phyloP scores from a whole-genome alignment of 768 basidiomycete genomes.

The Psilocybe tampanensis region DNA sequence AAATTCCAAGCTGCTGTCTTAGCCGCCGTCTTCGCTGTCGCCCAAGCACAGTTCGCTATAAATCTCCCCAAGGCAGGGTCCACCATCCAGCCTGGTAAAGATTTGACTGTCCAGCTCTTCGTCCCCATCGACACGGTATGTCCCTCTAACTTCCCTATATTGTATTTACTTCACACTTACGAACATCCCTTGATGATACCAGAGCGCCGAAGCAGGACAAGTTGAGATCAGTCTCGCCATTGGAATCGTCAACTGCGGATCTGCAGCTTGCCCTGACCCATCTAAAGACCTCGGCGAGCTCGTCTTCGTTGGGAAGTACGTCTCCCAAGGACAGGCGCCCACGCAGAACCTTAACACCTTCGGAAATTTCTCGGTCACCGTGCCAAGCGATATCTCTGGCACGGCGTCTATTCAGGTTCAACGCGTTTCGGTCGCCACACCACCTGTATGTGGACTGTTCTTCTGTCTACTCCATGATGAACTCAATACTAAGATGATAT shows the following conservation, averaged over 20 bases:
- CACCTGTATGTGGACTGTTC: background rate
- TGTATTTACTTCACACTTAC: no score
- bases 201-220: conserved; percentile 9
- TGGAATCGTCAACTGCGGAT: conserved; percentile 6
- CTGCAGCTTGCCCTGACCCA: conserved; percentile 6
- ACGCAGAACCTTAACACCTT: conserved; percentile 2
- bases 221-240: conserved; percentile 12
- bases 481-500: background rate
- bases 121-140: conserved; percentile 8
- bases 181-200: no score
- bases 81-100: background rate
- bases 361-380: background rate
- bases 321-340: background rate
- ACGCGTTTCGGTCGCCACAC: background rate
- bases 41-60: conserved; percentile 3
- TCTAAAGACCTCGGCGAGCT: conserved; percentile 5
- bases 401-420: conserved; percentile 4
- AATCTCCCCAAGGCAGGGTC: background rate
- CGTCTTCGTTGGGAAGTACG: conserved; percentile 11
- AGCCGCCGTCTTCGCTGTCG: background rate
- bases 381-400: background rate
- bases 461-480: background rate
- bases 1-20: background rate
- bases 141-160: no score
- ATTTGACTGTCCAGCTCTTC: conserved; percentile 5